Evolutionary conservation across 179 eudicot genomes (phyloP), one percentile per base, ranked within the genome.

Genomic region (Nepenthes alata): DNA sequence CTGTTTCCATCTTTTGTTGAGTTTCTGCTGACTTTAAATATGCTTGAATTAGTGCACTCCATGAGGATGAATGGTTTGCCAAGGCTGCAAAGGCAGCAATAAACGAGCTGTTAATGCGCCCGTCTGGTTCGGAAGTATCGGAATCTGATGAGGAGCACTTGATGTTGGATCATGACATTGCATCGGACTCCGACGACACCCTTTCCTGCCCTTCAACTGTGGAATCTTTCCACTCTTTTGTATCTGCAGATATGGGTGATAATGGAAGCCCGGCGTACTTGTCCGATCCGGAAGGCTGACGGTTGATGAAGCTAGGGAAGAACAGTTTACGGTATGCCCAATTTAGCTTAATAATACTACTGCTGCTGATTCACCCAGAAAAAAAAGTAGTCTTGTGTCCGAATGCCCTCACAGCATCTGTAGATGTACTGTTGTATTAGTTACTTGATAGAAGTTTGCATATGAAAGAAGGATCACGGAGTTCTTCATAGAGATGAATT

Each of bases 21-120:
- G 35, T 64, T 36, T 63, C n/a, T 2, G 15, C 36, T 57, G 16
- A 36, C n/a, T 11, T 11, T 25, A 25, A 25, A 2, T n/a, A 52
- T 52, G 13, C 55, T 52, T 12, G 13, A 16, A 86, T 90, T 67
- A 89, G 96, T 79, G 83, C 85, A 52, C 88, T 93, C 58, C 95
- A 88, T 1, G 96, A 81, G 79, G 98, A 93, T 61, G 98, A 93
- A 70, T 89, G 98, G 98, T 89, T 89, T 65, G 86, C 80, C 12
- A 93, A 86, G 62, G 80, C 93, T 35, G 98, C 98, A 6, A 85
- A 83, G 67, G 78, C 83, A 0, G 86, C 95, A 25, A 93, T 93
- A 69, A 78, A 69, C 76, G 89, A 83, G 73, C 88, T 93, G 63
- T 67, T 93, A 59, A 74, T 69, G 34, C 93, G 81, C 11, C 83